Conservation (phyloP, 73 alveolate species). For the Tetrahymena borealis region DNA sequence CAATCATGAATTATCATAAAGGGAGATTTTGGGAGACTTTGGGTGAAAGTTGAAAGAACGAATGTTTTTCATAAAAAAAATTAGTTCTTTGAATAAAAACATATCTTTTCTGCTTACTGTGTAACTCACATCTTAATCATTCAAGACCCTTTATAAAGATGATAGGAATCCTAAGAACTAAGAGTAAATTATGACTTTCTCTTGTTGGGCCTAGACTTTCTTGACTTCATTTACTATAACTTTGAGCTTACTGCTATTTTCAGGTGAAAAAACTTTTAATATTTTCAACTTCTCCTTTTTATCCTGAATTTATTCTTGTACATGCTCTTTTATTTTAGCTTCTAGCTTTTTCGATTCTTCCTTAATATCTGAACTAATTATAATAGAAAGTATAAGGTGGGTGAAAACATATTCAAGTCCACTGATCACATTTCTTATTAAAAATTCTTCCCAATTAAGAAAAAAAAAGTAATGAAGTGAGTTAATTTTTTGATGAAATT, state of each 20-base stretch:
- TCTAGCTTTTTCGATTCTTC: neutral
- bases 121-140: neutral
- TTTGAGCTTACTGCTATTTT: conserved; percentile 13
- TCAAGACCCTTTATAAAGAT: neutral
- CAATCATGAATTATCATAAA: too few relatives aligned
- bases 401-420: too few relatives aligned
- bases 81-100: too few relatives aligned
- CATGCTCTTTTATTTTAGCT: neutral
- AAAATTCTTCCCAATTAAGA: too few relatives aligned
- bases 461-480: too few relatives aligned
- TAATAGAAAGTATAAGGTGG: too few relatives aligned
- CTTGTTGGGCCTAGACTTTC: neutral
- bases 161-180: conserved; percentile 5
- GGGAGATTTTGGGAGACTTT: too few relatives aligned
- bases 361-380: neutral
- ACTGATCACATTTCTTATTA: too few relatives aligned
- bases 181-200: conserved; percentile 27
- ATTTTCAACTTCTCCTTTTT: neutral
- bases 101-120: neutral
- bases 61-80: too few relatives aligned
- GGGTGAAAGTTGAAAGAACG: too few relatives aligned
- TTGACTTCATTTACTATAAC: conserved; percentile 10
- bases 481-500: too few relatives aligned
- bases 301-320: neutral
- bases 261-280: neutral